Evolutionary conservation across 768 basidiomycete genomes (phyloP), one percentile per base, ranked within the genome.

Genomic region (Polyporus arcularius): DNA sequence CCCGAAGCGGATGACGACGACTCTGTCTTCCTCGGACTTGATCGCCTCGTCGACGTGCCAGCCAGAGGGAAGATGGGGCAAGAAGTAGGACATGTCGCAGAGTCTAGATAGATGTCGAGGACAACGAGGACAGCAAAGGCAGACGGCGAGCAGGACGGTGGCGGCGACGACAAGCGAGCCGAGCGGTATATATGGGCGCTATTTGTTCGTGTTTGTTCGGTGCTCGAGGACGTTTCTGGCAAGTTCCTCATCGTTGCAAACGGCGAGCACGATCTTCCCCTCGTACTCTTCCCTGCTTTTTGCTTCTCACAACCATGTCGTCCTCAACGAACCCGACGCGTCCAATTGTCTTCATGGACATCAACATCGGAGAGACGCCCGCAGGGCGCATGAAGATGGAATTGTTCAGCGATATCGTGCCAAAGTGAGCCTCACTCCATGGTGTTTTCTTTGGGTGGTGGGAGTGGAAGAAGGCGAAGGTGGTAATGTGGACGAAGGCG

Each of bases 1-100:
- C 0, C 96, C 96, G 71, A 98, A 98, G 4, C 96, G 88, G 49
- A 98, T 88, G 55, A 94, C 91, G 28, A 98, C 96, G 38, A 97
- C 85, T 45, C 97, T 84, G 69, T 97, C 94, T 73, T 99, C 97
- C 74, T 99, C 97, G 0, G 94, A 96, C 66, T 97, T 93, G 75
- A 99, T 98, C 8, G 97, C 94, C 72, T 98, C 96, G 71, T 99
- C 97, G 62, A 99, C 97, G 72, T 99, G 97, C 96, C 96, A 98
- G 41, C 95, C 93, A 67, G 91, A 92, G 0, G 89, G 90, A 4
- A 95, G 81, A 68, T 94, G 92, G 0, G 92, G 90, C 12, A 94
- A 84, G 71, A 94, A 93, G 74, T 94, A 94, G 14, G 92, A 94
- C 92, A 95, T 94, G 57, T 55, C 16, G 6, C 14, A 21, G 14